Evolutionary conservation across 2,329 filamentous ascomycete genomes (phyloP).

Genomic region (Fusarium avenaceum): DNA sequence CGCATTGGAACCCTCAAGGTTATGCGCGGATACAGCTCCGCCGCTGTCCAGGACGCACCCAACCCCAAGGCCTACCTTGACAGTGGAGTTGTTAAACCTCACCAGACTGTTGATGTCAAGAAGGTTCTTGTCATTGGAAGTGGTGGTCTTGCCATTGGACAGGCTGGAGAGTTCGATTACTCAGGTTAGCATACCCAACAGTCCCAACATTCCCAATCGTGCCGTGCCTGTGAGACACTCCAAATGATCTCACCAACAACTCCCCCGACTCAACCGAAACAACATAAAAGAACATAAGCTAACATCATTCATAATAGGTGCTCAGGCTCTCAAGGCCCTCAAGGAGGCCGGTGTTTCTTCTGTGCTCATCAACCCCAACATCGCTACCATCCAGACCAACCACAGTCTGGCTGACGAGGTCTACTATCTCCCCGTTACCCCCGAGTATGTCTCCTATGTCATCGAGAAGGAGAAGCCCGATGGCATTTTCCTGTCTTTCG

Average conservation of each 20-base stretch:
- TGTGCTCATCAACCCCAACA: conserved; percentile 97
- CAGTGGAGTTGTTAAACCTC: conserved; percentile 86
- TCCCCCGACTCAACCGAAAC: conserved; percentile 33
- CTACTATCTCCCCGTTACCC: conserved; percentile 97
- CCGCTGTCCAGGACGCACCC: conserved; percentile 75
- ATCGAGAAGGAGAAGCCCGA: conserved; percentile 97
- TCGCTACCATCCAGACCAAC: conserved; percentile 97
- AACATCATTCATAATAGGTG: conserved; percentile 68
- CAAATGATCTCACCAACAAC: conserved; percentile 15
- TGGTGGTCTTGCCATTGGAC: conserved; percentile 95
- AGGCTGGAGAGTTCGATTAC: conserved; percentile 98
- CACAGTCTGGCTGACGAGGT: conserved; percentile 96
- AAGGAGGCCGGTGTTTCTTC: conserved; percentile 95
- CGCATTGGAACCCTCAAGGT: conserved; percentile 64
- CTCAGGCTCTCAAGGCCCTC: conserved; percentile 95
- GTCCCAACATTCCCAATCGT: background rate
- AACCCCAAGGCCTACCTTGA: conserved; percentile 89
- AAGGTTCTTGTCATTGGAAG: conserved; percentile 97
- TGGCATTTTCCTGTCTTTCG: conserved; percentile 97
- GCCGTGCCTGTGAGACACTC: background rate
- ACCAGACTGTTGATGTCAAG: conserved; percentile 88
- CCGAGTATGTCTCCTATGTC: conserved; percentile 97
- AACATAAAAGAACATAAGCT: conserved; percentile 30
- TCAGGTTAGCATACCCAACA: conserved; percentile 75
- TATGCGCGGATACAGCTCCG: conserved; percentile 58